Evolutionary conservation across 2,329 filamentous ascomycete genomes (phyloP).

Genomic region (Pseudocercospora fijiensis): DNA sequence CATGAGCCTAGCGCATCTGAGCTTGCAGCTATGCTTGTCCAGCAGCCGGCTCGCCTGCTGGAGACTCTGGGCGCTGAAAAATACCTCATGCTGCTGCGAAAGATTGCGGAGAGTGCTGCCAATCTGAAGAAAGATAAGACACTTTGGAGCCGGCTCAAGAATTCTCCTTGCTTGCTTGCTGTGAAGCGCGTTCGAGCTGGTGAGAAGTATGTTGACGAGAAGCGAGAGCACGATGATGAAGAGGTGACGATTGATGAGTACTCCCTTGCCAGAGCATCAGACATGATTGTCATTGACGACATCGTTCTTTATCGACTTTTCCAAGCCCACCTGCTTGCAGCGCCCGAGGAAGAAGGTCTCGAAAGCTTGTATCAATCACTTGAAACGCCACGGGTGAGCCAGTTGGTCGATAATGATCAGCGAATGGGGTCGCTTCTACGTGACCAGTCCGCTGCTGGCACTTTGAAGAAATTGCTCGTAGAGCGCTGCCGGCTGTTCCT

Average conservation of each 20-base stretch:
- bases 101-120: slow-evolving; percentile 70
- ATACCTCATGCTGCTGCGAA: slow-evolving; percentile 79
- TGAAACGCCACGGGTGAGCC: slow-evolving; percentile 73
- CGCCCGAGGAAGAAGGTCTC: slow-evolving; percentile 82
- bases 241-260: slow-evolving; percentile 67
- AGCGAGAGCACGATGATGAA: slow-evolving; percentile 46
- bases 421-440: slow-evolving; percentile 65
- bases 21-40: slow-evolving; percentile 78
- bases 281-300: slow-evolving; percentile 81
- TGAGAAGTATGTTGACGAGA: slow-evolving; percentile 49
- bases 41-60: slow-evolving; percentile 78
- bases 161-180: slow-evolving; percentile 74
- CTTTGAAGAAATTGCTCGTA: slow-evolving; percentile 75
- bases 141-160: slow-evolving; percentile 73
- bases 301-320: slow-evolving; percentile 87
- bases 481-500: slow-evolving; percentile 89
- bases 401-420: slow-evolving; percentile 74
- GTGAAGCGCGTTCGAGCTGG: slow-evolving; percentile 69
- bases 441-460: slow-evolving; percentile 67
- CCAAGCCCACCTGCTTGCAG: slow-evolving; percentile 77
- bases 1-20: slow-evolving; percentile 84
- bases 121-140: slow-evolving; percentile 74
- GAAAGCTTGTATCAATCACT: slow-evolving; percentile 83
- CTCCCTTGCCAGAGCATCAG: slow-evolving; percentile 67
- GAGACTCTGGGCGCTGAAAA: slow-evolving; percentile 80